Conservation (phyloP, 768 basidiomycete species). For the Sarcomyxa edulis region DNA sequence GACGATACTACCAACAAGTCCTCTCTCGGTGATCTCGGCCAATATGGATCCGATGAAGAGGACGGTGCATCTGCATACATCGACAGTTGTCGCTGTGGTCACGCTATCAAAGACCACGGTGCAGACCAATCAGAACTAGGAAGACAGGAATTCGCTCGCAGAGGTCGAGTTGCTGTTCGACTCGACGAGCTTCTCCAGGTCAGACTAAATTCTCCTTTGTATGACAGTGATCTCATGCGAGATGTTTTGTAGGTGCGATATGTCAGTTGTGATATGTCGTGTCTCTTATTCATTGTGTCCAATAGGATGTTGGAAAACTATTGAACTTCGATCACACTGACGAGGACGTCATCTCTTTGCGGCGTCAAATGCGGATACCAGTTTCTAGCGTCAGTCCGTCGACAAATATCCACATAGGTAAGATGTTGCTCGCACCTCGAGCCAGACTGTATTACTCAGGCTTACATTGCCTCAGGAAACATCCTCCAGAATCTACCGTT, state of each 20-base stretch:
- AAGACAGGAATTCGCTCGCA: slow-evolving; percentile 61
- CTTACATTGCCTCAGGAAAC: too few species aligned
- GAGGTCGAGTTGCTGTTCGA: slow-evolving; percentile 69
- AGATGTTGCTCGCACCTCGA: too few species aligned
- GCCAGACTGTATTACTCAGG: slow-evolving; percentile 24
- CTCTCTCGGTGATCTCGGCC: slow-evolving; percentile 48
- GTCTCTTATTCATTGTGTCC: background rate
- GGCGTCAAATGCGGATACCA: slow-evolving; percentile 62
- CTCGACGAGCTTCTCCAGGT: slow-evolving; percentile 84
- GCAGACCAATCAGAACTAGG: slow-evolving; percentile 54
- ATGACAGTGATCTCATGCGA: slow-evolving; percentile 2
- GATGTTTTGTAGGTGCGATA: slow-evolving; percentile 9
- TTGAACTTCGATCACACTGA: slow-evolving; percentile 78
- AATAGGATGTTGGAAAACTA: slow-evolving; percentile 68
- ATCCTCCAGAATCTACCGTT: slow-evolving; percentile 16
- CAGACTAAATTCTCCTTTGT: slow-evolving; percentile 21
- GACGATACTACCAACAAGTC: slow-evolving; percentile 42
- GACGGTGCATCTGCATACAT: slow-evolving; percentile 48
- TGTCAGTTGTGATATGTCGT: slow-evolving; percentile 3
- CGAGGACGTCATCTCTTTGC: slow-evolving; percentile 61
- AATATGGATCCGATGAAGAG: slow-evolving; percentile 72
- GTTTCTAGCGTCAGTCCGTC: slow-evolving; percentile 44
- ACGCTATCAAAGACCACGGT: slow-evolving; percentile 60
- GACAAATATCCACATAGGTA: slow-evolving; percentile 15
- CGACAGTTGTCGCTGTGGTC: slow-evolving; percentile 64